phyloP scores from a whole-genome alignment of 1,284 basidiomycete genomes.

The Laetiporus sulphureus region DNA sequence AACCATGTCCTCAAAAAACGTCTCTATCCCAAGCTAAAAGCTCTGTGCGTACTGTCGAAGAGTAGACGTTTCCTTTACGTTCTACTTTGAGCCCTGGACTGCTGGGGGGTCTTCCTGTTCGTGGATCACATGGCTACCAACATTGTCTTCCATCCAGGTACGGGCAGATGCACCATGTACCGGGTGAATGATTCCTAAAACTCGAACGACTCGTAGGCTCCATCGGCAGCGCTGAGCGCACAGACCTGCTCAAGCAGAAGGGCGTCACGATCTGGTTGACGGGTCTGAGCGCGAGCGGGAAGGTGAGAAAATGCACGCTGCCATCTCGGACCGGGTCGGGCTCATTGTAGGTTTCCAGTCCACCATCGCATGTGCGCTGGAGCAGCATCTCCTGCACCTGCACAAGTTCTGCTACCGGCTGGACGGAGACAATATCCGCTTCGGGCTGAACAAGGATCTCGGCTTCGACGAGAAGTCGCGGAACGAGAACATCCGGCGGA shows the following conservation, averaged over 20 bases:
- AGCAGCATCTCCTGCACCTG: constrained; percentile 90
- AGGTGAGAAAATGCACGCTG: constrained; percentile 41
- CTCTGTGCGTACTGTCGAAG: too few relatives aligned
- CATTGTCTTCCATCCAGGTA: constrained; percentile 76
- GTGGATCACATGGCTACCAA: constrained; percentile 88
- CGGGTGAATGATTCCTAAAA: constrained; percentile 1
- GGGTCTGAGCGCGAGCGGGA: constrained; percentile 87
- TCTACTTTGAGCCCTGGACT: too few relatives aligned
- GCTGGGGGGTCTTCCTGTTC: too few relatives aligned
- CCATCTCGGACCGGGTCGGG: constrained; percentile 11
- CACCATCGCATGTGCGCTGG: constrained; percentile 94
- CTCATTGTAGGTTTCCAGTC: constrained; percentile 50
- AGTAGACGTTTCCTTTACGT: too few relatives aligned
- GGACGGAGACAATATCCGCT: constrained; percentile 96
- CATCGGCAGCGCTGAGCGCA: constrained; percentile 64
- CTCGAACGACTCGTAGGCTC: constrained; percentile 47
- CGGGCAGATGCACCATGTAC: background rate
- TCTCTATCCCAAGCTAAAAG: too few relatives aligned
- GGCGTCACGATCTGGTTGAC: constrained; percentile 94
- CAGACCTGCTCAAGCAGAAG: constrained; percentile 64
- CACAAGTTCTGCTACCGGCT: constrained; percentile 87
- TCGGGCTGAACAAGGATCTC: constrained; percentile 97
- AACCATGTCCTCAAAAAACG: constrained; percentile 8
- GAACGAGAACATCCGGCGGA: constrained; percentile 96
- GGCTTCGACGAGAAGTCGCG: constrained; percentile 94